Base-by-base conservation (phyloP, 371 early-diverging fungal genomes). In the Mortierella sp. region DNA sequence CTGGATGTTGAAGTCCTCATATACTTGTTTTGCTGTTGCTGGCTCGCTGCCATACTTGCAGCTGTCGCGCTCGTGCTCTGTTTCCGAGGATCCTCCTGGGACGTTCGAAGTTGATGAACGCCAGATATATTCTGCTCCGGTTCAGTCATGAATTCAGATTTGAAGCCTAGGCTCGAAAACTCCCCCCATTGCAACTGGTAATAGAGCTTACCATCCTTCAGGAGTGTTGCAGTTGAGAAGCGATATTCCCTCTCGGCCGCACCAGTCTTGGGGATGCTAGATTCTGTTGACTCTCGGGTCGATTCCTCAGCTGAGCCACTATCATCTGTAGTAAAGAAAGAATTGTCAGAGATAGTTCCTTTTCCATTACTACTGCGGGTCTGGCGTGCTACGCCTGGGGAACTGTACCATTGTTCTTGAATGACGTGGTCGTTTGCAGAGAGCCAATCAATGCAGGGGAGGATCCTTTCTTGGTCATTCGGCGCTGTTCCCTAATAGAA, bases 121-220 rank as follows among this genome's bases (percentile, higher is more conserved):
- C 69, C 72, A 51, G 72, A 57, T 5, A 52, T 51, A 51, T 14
- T 39, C 72, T 74, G 79, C 61, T 79, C 79, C 60, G 79, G 72
- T 67, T 70, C 75, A 71, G 73, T 63, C 52, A 62, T 35, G 20
- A 68, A 32, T 58, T 67, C 72, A 68, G 80, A 75, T 68, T 66
- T 62, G 72, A 75, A 75, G 3, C 80, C 80, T 26, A 80, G 51
- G 26, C 72, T 71, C 37, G 75, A 80, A 66, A 75, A 80, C 52
- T 80, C 62, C 30, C 75, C 75, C 80, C 80, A 80, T 62, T 72
- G 75, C 64, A 80, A 54, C 69, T 80, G 75, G 75, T 80, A 72
- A 24, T 69, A 67, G 77, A 81, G 77, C 83, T 76, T 81, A 81
- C 83, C 83, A 81, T 81, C 83, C 83, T 70, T 81, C 73, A 76